Conservation (phyloP, 495 filamentous ascomycete genomes). For the Astrocystis sublimbata region DNA sequence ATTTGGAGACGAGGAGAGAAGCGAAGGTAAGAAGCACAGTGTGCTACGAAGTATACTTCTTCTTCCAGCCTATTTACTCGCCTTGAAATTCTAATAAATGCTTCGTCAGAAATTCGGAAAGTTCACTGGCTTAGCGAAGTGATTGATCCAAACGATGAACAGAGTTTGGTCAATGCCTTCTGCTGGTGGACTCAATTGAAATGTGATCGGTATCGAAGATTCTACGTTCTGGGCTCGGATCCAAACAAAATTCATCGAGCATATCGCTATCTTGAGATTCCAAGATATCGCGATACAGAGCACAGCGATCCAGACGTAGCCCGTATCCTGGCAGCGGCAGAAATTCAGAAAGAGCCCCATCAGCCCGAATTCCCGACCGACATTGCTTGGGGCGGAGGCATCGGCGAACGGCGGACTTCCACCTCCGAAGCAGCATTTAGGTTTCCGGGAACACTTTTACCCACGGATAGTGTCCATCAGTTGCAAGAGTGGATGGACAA, state of each 20-base stretch:
- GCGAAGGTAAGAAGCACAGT: slow-evolving; percentile 22
- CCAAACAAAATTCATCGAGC: slow-evolving; percentile 28
- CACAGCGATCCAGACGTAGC: slow-evolving; percentile 41
- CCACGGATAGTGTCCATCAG: slow-evolving; percentile 7
- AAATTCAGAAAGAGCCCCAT: neutral
- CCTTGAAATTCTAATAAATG: neutral
- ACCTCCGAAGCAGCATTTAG: slow-evolving; percentile 1
- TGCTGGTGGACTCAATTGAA: slow-evolving; percentile 53
- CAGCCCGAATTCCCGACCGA: slow-evolving; percentile 4
- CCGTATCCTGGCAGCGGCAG: slow-evolving; percentile 3
- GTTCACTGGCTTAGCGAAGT: slow-evolving; percentile 42
- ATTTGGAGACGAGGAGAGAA: slow-evolving; percentile 27
- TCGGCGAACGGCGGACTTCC: slow-evolving; percentile 6
- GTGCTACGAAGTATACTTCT: neutral
- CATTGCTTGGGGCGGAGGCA: slow-evolving; percentile 8
- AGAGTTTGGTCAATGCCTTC: slow-evolving; percentile 55
- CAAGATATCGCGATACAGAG: slow-evolving; percentile 40
- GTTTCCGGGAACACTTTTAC: slow-evolving; percentile 21
- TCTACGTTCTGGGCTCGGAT: slow-evolving; percentile 49
- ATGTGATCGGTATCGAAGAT: slow-evolving; percentile 48
- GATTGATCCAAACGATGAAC: slow-evolving; percentile 55
- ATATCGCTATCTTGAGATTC: slow-evolving; percentile 39
- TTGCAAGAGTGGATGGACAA: slow-evolving; percentile 17
- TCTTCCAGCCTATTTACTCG: neutral
- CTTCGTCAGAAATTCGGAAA: slow-evolving; percentile 32